Conservation (phyloP, 2,329 filamentous ascomycete genomes). For the Daldinia sp. region DNA sequence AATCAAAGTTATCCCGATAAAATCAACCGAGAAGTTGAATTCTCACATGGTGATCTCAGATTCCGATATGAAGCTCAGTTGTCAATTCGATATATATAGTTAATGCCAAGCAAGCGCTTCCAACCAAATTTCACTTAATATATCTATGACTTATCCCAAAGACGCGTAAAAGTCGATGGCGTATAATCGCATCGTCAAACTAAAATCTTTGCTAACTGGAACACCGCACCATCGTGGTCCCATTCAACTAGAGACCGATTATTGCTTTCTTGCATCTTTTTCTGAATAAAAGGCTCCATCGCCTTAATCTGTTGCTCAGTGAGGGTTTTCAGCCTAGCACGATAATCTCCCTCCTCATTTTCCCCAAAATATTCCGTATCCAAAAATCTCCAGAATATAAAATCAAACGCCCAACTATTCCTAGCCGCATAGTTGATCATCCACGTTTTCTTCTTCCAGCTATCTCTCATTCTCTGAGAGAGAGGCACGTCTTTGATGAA, state of each 20-base stretch:
- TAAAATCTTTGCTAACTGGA: neutral
- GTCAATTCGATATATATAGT: too few species aligned
- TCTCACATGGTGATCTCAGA: neutral
- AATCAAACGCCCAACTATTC: slow-evolving; percentile 56
- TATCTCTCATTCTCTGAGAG: slow-evolving; percentile 53
- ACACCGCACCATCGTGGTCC: neutral
- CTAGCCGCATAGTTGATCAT: slow-evolving; percentile 54
- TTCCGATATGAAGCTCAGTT: neutral
- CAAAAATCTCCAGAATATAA: slow-evolving; percentile 55
- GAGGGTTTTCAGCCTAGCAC: neutral
- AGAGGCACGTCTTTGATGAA: slow-evolving; percentile 33
- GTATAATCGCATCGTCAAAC: neutral
- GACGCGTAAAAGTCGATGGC: too few species aligned
- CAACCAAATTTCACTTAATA: too few species aligned
- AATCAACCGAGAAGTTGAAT: neutral
- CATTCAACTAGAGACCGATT: neutral
- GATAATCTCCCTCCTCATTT: neutral
- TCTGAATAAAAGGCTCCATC: neutral
- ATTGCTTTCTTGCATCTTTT: neutral
- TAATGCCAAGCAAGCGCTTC: neutral
- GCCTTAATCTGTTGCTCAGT: neutral
- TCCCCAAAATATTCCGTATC: slow-evolving; percentile 53
- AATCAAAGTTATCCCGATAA: too few species aligned
- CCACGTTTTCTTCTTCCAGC: slow-evolving; percentile 52
- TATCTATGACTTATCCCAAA: too few species aligned